Base-by-base conservation (phyloP, 306 rosid genomes). In the Bauhinia variegata region DNA sequence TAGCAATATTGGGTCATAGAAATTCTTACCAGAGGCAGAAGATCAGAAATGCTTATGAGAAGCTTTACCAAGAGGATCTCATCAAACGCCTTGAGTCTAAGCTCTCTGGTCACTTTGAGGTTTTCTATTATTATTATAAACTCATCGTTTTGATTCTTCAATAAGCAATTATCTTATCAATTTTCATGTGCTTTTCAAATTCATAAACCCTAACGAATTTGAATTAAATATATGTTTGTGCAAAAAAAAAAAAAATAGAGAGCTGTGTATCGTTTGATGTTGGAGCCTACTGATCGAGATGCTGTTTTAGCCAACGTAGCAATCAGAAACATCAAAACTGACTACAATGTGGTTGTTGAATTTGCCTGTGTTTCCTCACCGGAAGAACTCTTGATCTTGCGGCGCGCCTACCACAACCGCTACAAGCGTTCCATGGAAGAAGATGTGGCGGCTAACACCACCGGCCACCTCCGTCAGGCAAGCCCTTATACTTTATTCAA, bases 241-340 rank as follows among this genome's bases (percentile, higher is more conserved):
- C 32, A 28, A 5, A 36, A 36, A 36, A 36, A n/a, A n/a, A n/a
- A n/a, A n/a, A n/a, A n/a, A 34, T 34, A 18, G 97, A 91, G 59
- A 84, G 92, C 92, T 0, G 74, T 91, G 71, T 91, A 82, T 68
- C 90, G 95, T 15, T 91, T 92, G 97, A 79, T 79, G 44, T 52
- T 91, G 74, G 97, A 91, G 47, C 90, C 87, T 4, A 76, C 71
- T 0, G 95, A 91, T n/a, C 74, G 97, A 14, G 82, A 84, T 37
- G 95, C 95, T n/a, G 88, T 91, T 15, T 58, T 91, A 83, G 95
- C 90, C 7, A 63, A 91, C 15, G 87, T 84, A n/a, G 97, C 95
- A 19, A 60, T 88, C 13, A 86, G 55, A 62, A 70, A 72, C 56
- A 64, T 49, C 2, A 72, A 60, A 11, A 59, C 28, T 5, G 78